Conservation (phyloP, 108 stramenopile genomes). For the Aurantiochytrium sp. region DNA sequence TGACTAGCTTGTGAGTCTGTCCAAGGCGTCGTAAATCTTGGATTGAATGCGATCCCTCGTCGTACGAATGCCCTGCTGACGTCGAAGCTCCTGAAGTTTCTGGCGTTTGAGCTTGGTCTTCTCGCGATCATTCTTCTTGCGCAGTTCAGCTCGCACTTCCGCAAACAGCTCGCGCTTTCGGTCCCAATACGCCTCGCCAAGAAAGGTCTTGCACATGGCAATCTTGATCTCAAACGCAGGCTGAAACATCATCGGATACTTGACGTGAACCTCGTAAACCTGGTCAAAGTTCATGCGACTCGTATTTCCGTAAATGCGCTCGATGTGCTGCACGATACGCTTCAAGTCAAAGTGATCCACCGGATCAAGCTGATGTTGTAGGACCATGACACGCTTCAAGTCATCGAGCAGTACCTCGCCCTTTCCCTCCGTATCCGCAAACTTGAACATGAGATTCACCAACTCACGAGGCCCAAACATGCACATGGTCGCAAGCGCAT, state of each 20-base stretch:
- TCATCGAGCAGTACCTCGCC: background rate
- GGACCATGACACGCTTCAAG: background rate
- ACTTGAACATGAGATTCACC: background rate
- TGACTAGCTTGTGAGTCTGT: background rate
- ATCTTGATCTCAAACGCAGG: background rate
- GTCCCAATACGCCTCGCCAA: background rate
- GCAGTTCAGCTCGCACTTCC: background rate
- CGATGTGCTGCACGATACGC: background rate
- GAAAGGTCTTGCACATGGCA: background rate
- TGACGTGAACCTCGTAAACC: background rate
- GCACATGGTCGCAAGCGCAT: background rate
- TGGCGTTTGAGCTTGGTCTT: background rate
- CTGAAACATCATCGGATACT: background rate
- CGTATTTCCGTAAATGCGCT: background rate
- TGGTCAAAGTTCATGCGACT: background rate
- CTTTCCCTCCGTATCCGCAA: background rate
- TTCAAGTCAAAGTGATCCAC: background rate
- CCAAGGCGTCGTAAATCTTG: background rate
- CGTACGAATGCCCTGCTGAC: background rate
- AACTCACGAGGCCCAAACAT: constrained; percentile 4
- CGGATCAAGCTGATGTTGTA: background rate
- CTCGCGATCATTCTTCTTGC: background rate
- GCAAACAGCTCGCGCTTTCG: background rate
- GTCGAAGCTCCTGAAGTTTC: background rate
- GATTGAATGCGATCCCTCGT: background rate